Evolutionary conservation across 495 filamentous ascomycete genomes (phyloP).

Genomic region (Copromyces sp.): DNA sequence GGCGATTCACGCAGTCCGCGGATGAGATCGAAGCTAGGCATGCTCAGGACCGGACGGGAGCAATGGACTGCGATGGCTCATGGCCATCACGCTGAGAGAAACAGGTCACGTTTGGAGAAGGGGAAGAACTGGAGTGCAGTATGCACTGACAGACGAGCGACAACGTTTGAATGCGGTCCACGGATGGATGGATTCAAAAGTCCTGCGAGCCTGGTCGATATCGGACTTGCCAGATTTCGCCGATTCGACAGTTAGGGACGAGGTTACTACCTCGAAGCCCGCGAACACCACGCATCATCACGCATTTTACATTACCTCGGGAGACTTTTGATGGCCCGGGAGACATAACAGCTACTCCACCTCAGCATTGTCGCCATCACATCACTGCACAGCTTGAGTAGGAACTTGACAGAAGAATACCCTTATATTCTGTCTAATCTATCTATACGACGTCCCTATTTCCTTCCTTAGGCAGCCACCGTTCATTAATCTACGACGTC

Average conservation of each 20-base stretch:
- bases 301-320: not conserved
- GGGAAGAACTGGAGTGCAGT: rapidly evolving
- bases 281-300: not conserved
- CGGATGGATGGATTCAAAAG: not conserved
- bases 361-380: not conserved
- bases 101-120: not conserved
- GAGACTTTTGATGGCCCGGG: not conserved
- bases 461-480: not conserved
- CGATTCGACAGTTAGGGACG: not conserved
- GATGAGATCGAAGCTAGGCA: not conserved
- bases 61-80: not conserved
- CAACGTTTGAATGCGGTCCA: too few species aligned
- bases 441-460: not conserved
- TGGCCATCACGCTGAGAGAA: rapidly evolving
- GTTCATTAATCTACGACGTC: not conserved
- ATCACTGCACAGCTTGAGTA: not conserved
- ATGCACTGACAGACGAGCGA: too few species aligned
- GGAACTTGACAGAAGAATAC: not conserved
- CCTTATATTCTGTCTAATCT: not conserved
- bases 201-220: not conserved
- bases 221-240: not conserved
- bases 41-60: too few species aligned
- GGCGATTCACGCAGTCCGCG: not conserved
- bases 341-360: not conserved
- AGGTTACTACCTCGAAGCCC: not conserved